These are phyloP conservation scores for Eimeria maxima DNA, from an alignment of 169 alveolate genomes.

Conservation along the genomic window DNA sequence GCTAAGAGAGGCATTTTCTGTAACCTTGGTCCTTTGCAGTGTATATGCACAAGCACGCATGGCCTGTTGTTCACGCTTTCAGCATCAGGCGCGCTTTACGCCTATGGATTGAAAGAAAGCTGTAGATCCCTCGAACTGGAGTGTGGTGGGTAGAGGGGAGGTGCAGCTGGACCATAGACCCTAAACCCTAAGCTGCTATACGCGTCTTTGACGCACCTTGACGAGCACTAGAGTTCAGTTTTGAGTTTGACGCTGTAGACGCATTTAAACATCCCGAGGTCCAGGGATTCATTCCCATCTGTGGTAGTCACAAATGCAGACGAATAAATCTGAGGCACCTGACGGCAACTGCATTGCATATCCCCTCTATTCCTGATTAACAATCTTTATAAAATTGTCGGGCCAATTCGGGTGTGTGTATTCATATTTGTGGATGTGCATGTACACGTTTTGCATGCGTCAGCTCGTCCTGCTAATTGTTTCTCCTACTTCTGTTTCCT, in stretches of 20 bases:
- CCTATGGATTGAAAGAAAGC: background rate
- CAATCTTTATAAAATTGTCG: too few species aligned
- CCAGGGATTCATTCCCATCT: background rate
- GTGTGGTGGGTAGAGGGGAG: background rate
- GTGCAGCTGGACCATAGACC: background rate
- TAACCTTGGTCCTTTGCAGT: background rate
- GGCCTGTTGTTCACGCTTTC: background rate
- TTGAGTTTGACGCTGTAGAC: too few species aligned
- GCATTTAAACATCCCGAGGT: too few species aligned
- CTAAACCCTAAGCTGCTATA: background rate
- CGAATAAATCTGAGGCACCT: too few species aligned
- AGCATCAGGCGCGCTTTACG: background rate
- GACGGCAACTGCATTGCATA: too few species aligned
- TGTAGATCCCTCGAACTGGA: too few species aligned
- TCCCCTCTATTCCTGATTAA: too few species aligned
- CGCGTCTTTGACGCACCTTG: background rate
- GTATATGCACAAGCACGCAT: background rate
- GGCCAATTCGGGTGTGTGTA: too few species aligned
- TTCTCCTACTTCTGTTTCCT: too few species aligned
- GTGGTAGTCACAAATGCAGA: too few species aligned
- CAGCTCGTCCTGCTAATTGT: background rate
- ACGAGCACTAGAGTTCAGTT: background rate
- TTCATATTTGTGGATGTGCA: too few species aligned
- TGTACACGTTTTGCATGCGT: too few species aligned
- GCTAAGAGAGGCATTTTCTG: background rate